Evolutionary conservation across 805 yeast genomes (phyloP), one percentile per base, ranked within the genome.

Genomic region (Ogataea glucozyma): DNA sequence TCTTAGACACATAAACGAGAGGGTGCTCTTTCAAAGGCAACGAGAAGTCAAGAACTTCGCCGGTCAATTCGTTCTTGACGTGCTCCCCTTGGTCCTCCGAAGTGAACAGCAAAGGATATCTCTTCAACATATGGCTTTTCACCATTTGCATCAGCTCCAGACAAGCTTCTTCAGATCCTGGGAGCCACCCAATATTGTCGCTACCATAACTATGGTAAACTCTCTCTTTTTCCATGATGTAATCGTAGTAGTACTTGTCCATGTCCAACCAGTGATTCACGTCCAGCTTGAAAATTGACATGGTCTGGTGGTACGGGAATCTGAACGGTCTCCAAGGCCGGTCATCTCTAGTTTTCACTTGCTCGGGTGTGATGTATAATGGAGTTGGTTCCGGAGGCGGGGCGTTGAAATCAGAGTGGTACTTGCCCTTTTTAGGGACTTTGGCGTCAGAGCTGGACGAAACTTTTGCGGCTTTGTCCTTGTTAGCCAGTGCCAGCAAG

Each of bases 261-360:
- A 83, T 83, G 54, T 83, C 88, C 50, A 83, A 64, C 89, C 89
- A 83, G 63, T 83, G 85, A 60, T 83, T 82, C 26, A 81, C 69
- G 56, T 83, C 86, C n/a, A 83, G 69, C 57, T 78, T 80, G 67
- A 73, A 83, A 37, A 83, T 81, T 12, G 84, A 75, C 89, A 83
- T 83, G 2, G 88, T 83, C 62, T 83, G 89, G 61, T 83, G 88
- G 56, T 83, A 83, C 21, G 89, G 89, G 82, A 85, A 81, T 55
- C 89, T 69, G 65, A 83, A 83, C 7, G 88, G 88, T 64, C 89
- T 70, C 89, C 89, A 83, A 10, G 89, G 88, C 58, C 89, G 70
- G 53, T 81, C 89, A 52, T 83, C 87, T 55, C 81, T 80, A 18
- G 72, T 73, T 48, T 68, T 66, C 9, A 82, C 85, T 52, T 80